Evolutionary conservation across 331 rosid species (phyloP), one percentile per base, ranked within the genome.

Genomic region (Pyracantha coccinea): DNA sequence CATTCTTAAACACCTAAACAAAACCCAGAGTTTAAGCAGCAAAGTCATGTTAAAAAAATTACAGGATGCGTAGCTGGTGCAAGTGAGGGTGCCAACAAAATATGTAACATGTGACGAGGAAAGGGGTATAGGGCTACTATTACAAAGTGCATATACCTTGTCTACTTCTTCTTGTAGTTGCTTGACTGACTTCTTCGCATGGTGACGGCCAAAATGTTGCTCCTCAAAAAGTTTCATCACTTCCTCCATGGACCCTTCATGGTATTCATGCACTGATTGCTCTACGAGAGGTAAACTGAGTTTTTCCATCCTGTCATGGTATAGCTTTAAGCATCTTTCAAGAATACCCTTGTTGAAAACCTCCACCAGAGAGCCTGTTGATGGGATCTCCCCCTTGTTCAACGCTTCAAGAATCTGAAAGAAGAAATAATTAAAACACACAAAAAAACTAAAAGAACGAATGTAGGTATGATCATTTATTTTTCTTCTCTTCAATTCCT

Each of bases 381-480:
- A 93, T 77, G 98, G 98, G 84, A 91, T 93, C 85, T 93, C 98
- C 78, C 97, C 98, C 85, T 93, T 93, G 86, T 93, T 93, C 86
- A 93, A 89, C 76, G 98, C 98, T 47, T 93, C 97, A 65, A 93
- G 96, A 62, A 93, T 93, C 98, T 93, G 75, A 85, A 70, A 33
- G 35, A 75, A 31, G 54, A 74, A 80, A 74, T 71, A 71, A 28
- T 68, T 60, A 77, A 77, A 75, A 5, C 71, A 29, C 28, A 77
- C 69, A 52, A 66, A 77, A 17, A 38, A 41, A 68, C 3, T 21
- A 24, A 71, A 59, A 28, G 19, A 76, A 78, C 23, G 38, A 73
- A 71, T 38, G 73, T 70, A 77, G 54, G 69, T 64, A 62, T 10
- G 58, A 33, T 33, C 17, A 28, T 7, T 66, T 63, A 6, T 27